A percentile compares a stretch with the other conserved stretches of the same genome.
Conservation (phyloP, 768 basidiomycete species). For the Tephrocybe sp. region DNA sequence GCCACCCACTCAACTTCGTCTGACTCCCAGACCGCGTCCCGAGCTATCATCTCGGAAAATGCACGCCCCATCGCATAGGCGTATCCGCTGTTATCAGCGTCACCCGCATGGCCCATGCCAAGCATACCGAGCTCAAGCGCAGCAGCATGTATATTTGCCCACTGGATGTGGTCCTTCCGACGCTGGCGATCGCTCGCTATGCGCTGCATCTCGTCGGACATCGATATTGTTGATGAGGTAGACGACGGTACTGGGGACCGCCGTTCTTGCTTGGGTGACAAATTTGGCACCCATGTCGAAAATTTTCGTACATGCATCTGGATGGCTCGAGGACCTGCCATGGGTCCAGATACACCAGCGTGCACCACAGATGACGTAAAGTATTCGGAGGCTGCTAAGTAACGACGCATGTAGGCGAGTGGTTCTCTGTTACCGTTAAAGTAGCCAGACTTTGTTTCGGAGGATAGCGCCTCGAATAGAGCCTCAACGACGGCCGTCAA, state of each 20-base stretch:
- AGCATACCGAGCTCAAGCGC: conserved; percentile 61
- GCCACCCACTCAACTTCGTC: conserved; percentile 73
- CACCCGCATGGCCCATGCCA: conserved; percentile 37
- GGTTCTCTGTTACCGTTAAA: conserved; percentile 38
- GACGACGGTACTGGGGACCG: conserved; percentile 15
- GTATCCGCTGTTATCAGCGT: conserved; percentile 42
- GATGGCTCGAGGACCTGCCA: conserved; percentile 56
- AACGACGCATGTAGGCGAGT: conserved; percentile 45
- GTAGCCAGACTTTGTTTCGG: conserved; percentile 30
- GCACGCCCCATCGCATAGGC: conserved; percentile 42
- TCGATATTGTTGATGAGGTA: conserved; percentile 21
- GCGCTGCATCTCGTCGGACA: conserved; percentile 58
- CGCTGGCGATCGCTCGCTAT: conserved; percentile 60
- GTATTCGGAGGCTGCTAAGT: conserved; percentile 50
- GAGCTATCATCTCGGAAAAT: conserved; percentile 59
- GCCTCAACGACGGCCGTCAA: conserved; percentile 50
- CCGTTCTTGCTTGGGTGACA: conserved; percentile 14
- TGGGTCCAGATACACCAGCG: conserved; percentile 54
- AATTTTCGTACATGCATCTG: conserved; percentile 60
- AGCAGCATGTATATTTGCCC: conserved; percentile 66
- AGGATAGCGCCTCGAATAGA: conserved; percentile 53
- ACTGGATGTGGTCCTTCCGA: conserved; percentile 63
- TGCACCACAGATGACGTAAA: conserved; percentile 50
- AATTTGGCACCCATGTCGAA: conserved; percentile 49
- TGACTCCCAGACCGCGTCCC: conserved; percentile 66